Percentiles rank a stretch among this genome's conserved stretches.
Evolutionary conservation across 2,329 filamentous ascomycete genomes (phyloP).

Genomic region (Ophiostoma populinum): DNA sequence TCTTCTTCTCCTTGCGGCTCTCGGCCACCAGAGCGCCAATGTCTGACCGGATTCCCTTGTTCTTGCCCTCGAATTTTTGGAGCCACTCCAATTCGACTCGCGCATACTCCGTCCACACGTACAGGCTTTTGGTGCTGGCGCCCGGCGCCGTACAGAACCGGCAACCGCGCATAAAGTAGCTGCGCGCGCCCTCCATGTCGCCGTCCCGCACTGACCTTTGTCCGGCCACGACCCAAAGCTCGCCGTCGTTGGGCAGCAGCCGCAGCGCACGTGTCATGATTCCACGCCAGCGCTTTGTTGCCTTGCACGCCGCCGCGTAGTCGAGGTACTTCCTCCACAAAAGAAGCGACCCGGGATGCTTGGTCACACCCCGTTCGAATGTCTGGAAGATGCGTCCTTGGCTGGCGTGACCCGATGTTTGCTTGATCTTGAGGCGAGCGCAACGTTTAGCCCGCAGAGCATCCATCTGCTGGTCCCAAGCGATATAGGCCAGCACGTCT

Average conservation of each 20-base stretch:
- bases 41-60: slow-evolving; percentile 28
- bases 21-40: slow-evolving; percentile 5
- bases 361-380: slow-evolving; percentile 69
- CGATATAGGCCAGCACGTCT: slow-evolving; percentile 74
- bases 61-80: slow-evolving; percentile 31
- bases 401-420: slow-evolving; percentile 49
- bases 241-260: slow-evolving; percentile 67
- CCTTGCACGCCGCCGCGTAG: slow-evolving; percentile 54
- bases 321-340: slow-evolving; percentile 86
- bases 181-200: slow-evolving; percentile 73
- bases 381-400: slow-evolving; percentile 78
- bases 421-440: slow-evolving; percentile 59
- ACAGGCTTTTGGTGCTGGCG: slow-evolving; percentile 32
- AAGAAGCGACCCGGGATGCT: slow-evolving; percentile 63
- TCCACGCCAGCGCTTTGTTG: slow-evolving; percentile 47
- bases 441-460: slow-evolving; percentile 66
- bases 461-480: slow-evolving; percentile 54
- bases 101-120: slow-evolving; percentile 78
- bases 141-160: slow-evolving; percentile 58
- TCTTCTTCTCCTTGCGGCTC: slow-evolving; percentile 29
- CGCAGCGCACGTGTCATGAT: slow-evolving; percentile 54
- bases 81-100: slow-evolving; percentile 88
- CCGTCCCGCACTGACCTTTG: slow-evolving; percentile 60
- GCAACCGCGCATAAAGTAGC: slow-evolving; percentile 74
- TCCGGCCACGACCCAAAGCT: slow-evolving; percentile 76